Percentiles rank a stretch among this genome's conserved stretches.
Conservation (phyloP, 805 yeast species). For the Kazachstania africana region DNA sequence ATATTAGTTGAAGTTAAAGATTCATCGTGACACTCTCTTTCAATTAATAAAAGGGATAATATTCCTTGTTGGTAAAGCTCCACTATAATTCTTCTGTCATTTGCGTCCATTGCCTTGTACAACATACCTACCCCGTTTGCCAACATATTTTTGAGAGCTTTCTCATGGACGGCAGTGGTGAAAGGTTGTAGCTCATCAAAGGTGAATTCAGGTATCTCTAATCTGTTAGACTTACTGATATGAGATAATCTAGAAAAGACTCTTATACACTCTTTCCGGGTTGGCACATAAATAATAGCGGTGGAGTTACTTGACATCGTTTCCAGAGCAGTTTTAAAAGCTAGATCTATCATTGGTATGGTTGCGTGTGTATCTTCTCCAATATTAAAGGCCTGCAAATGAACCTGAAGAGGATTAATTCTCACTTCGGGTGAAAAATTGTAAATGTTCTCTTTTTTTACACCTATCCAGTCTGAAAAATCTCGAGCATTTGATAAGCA, state of each 20-base stretch:
- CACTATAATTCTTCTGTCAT: constrained; percentile 46
- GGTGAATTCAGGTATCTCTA: constrained; percentile 30
- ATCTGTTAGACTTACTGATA: constrained; percentile 29
- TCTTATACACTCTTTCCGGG: constrained; percentile 42
- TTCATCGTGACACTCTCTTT: constrained; percentile 49
- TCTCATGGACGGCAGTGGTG: constrained; percentile 34
- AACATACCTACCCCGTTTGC: constrained; percentile 52
- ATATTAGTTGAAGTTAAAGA: constrained; percentile 29
- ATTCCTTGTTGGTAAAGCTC: constrained; percentile 39
- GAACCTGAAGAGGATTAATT: constrained; percentile 43
- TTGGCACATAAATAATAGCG: constrained; percentile 46
- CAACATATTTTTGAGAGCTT: constrained; percentile 32
- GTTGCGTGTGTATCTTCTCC: constrained; percentile 30
- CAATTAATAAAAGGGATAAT: constrained; percentile 45
- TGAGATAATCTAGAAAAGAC: constrained; percentile 32
- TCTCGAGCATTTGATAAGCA: constrained; percentile 69
- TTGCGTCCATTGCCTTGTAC: constrained; percentile 42
- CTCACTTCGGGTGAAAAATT: constrained; percentile 62
- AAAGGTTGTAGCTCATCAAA: constrained; percentile 11
- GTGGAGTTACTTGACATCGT: constrained; percentile 19
- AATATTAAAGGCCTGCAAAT: constrained; percentile 36
- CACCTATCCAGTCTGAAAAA: constrained; percentile 80
- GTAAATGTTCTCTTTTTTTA: constrained; percentile 44
- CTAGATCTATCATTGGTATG: constrained; percentile 38
- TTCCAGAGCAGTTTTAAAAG: constrained; percentile 32